Evolutionary conservation across 2,329 filamentous ascomycete genomes (phyloP), one percentile per base, ranked within the genome.

Genomic region (Botryotinia narcissicola): DNA sequence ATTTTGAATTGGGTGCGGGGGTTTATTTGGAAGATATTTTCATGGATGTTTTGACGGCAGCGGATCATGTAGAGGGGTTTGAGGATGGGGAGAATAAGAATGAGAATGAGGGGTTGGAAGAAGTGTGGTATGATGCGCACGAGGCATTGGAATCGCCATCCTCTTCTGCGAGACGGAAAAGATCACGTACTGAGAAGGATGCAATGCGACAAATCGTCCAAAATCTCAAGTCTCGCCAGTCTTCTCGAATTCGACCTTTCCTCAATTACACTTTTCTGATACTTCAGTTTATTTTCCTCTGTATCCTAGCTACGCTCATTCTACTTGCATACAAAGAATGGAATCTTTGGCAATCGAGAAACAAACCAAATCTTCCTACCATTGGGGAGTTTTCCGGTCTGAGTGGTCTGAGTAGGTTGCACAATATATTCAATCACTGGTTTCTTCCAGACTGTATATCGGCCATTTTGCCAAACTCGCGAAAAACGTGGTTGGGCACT

Each of bases 11-110:
- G 29, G 16, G 67, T 6, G 25, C 40, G 6, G 44, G 29, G 18
- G 32, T 68, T 35, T 69, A 68, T 40, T 35, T 72, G n/a, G 62
- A 72, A 25, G 71, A 69, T 60, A 7, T 68, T 37, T 72, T 72
- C 22, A 51, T 72, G 62, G 46, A 46, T 8, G 40, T 72, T 29
- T 48, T 72, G 62, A 69, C 71, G 16, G 40, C 16, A 25, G 48
- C 62, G 48, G 71, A 72, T 48, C 44, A 51, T 25, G 48, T 44
- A 4, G 48, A 57, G 22, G 66, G n/a, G 3, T 42, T 25, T 29
- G 18, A 40, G n/a, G 18, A 29, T 8, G 64, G 51, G 40, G 51
- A 48, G 25, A 32, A 29, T 16, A 8, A 9, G 18, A 16, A 54
- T 20, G 35, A 42, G 6, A 18, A 40, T 20, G 35, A 57, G 1